phyloP scores from a whole-genome alignment of 139 green algal species.

The Spirogloea muscicola region DNA sequence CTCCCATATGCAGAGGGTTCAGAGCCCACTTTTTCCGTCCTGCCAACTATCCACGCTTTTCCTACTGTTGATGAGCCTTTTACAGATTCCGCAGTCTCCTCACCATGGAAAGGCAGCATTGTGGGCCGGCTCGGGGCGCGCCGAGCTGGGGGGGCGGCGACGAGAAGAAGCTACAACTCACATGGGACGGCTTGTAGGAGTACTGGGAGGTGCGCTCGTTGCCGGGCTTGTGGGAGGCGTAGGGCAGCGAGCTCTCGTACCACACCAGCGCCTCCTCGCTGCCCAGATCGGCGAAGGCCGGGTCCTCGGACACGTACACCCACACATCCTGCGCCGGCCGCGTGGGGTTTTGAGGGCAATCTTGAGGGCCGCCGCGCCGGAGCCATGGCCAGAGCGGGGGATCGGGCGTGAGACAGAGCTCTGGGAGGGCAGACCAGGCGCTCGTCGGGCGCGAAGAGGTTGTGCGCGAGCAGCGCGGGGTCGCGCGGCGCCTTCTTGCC shows the following conservation, averaged over 20 bases:
- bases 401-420: not conserved
- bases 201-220: constrained; percentile 26
- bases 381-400: not conserved
- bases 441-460: constrained; percentile 25
- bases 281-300: constrained; percentile 32
- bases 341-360: constrained; percentile 38
- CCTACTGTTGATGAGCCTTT: no score
- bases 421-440: constrained; percentile 14
- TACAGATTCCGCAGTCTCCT: no score
- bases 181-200: constrained; percentile 50
- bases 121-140: not conserved
- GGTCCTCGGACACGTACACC: constrained; percentile 59
- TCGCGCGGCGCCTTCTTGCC: constrained; percentile 35
- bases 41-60: no score
- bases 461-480: constrained; percentile 8
- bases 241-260: constrained; percentile 51
- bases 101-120: no score
- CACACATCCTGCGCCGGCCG: constrained; percentile 60
- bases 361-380: not conserved
- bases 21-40: no score
- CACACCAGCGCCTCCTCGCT: constrained; percentile 55
- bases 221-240: constrained; percentile 34
- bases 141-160: not conserved
- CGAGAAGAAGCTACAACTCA: not conserved
- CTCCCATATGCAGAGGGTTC: no score